Evolutionary conservation across 306 rosid genomes (phyloP).

Genomic region (Lathyrus sativus): DNA sequence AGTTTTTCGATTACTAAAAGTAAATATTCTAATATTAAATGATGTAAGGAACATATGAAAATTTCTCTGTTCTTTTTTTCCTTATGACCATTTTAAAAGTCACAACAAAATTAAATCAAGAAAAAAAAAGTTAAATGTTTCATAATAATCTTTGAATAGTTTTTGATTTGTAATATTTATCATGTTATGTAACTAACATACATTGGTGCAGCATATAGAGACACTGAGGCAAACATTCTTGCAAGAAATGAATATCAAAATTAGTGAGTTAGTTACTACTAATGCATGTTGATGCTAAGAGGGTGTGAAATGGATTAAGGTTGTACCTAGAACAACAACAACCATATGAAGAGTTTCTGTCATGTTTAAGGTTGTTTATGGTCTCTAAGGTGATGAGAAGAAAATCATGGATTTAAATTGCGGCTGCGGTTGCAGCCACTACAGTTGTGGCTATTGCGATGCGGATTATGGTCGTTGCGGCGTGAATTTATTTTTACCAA

Average conservation of each 20-base stretch:
- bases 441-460: no score
- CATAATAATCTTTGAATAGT: background rate
- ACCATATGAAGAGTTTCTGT: constrained; percentile 50
- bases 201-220: constrained; percentile 73
- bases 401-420: no score
- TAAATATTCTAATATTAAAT: no score
- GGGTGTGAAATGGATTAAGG: background rate
- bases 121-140: background rate
- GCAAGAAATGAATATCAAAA: constrained; percentile 39
- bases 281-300: constrained; percentile 10
- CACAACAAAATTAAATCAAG: constrained; percentile 26
- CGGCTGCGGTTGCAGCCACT: no score
- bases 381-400: background rate
- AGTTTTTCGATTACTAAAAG: no score
- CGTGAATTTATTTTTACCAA: no score
- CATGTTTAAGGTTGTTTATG: constrained; percentile 39
- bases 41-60: constrained; percentile 74
- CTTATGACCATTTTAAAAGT: constrained; percentile 65
- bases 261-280: no score
- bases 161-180: background rate
- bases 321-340: constrained; percentile 60
- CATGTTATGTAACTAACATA: constrained; percentile 34
- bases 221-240: constrained; percentile 78
- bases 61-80: constrained; percentile 76
- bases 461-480: no score